Evolutionary conservation across 1,284 basidiomycete genomes (phyloP), one percentile per base, ranked within the genome.

Genomic region (Prillingera fragicola): DNA sequence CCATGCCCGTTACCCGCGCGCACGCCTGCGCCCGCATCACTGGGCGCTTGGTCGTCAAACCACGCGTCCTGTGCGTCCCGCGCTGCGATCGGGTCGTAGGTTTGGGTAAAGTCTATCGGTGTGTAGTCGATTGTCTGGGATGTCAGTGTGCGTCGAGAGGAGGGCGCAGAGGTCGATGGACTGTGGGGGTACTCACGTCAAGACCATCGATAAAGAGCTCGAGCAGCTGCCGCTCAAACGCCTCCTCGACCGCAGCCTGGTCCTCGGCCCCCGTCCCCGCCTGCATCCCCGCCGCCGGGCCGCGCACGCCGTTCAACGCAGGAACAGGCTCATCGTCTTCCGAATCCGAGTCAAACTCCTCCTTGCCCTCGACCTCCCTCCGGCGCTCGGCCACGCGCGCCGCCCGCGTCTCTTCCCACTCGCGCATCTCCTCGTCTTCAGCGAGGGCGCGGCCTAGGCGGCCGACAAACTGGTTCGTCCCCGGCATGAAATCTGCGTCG

Each of bases 131-230:
- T 52, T 1, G 66, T 68, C 69, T 71, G 41, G 1, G 7, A 14
- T 38, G 15, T 27, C 5, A 25, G n/a, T 29, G n/a, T n/a, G n/a
- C n/a, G n/a, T n/a, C n/a, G n/a, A n/a, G n/a, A n/a, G n/a, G n/a
- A n/a, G n/a, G n/a, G n/a, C n/a, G 18, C 39, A 29, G 23, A 23
- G 26, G 24, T 12, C 28, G 8, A 4, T n/a, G n/a, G n/a, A n/a
- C n/a, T n/a, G n/a, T n/a, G n/a, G n/a, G n/a, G n/a, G n/a, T n/a
- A 65, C 67, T 62, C 40, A 71, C 69, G 50, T 72, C 70, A 22
- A 69, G 38, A 2, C 70, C 70, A 43, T 70, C 70, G 18, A 72
- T 45, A 41, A 70, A 72, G 9, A 72, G 45, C 44, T 70, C 69
- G 17, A 67, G 43, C 13, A 72, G 36, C 25, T 52, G 52, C 41